Evolutionary conservation across 148 eudicot species (phyloP).

Genomic region (Amaranthus cruentus): DNA sequence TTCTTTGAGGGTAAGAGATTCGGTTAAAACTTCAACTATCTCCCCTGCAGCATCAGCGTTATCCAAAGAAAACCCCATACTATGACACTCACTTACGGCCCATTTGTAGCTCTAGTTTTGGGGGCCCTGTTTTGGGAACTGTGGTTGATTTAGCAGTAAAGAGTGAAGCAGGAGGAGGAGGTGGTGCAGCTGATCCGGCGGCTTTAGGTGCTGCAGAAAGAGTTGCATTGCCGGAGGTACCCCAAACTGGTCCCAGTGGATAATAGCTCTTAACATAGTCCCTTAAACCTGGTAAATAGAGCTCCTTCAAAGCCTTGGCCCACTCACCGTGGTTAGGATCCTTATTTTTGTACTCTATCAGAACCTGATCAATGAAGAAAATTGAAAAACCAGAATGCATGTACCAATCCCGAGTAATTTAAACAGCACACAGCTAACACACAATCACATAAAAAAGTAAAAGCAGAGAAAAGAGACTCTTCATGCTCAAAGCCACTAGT

Average conservation of each 20-base stretch:
- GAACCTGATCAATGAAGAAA: constrained; percentile 42
- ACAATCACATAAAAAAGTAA: not conserved
- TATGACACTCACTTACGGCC: constrained; percentile 83
- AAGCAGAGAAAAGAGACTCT: not conserved
- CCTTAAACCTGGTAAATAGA: constrained; percentile 80
- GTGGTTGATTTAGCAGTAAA: constrained; percentile 35
- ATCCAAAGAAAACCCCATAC: constrained; percentile 82
- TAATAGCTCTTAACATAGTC: constrained; percentile 83
- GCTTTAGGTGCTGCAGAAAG: constrained; percentile 60
- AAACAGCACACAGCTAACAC: not conserved
- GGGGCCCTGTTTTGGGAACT: constrained; percentile 71
- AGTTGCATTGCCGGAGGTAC: constrained; percentile 55
- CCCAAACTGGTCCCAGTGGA: constrained; percentile 95
- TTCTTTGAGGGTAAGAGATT: constrained; percentile 93
- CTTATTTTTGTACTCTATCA: constrained; percentile 82
- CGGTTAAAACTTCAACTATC: constrained; percentile 96
- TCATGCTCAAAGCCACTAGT: not conserved
- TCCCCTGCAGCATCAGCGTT: constrained; percentile 99
- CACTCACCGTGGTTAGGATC: constrained; percentile 88
- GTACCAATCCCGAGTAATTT: not conserved
- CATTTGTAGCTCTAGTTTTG: constrained; percentile 95
- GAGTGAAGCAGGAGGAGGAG: constrained; percentile 81
- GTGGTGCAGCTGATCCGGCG: constrained; percentile 71
- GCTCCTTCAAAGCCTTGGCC: constrained; percentile 94
- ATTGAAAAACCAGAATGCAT: not conserved